A percentile compares a stretch with the other conserved stretches of the same genome.
These are phyloP conservation scores for Polychaeton citri DNA, from an alignment of 2,329 filamentous ascomycete species.

Conservation along the genomic window DNA sequence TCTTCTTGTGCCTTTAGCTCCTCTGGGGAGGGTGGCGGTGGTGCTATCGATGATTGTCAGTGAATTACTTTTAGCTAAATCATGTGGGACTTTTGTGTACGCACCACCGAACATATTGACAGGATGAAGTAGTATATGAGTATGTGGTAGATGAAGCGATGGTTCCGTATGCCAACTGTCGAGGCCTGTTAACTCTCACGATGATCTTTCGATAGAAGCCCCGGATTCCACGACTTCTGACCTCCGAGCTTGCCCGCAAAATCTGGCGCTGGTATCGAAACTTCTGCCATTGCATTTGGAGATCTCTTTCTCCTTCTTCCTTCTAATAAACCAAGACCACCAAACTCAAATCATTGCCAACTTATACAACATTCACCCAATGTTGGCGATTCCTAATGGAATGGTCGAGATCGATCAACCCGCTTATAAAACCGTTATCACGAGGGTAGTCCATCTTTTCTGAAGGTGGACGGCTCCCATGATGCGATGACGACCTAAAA, in stretches of 20 bases:
- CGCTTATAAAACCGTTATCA: constrained; percentile 1
- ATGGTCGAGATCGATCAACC: neutral
- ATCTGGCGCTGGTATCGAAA: too few species aligned
- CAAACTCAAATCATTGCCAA: neutral
- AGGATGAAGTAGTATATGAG: neutral
- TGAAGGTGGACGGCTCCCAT: neutral
- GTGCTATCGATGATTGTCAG: constrained; percentile 33
- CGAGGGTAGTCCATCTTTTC: neutral
- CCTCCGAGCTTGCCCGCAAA: neutral
- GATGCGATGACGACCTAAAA: constrained; percentile 1
- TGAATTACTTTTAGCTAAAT: neutral
- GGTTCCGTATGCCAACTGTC: too few species aligned
- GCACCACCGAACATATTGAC: constrained; percentile 1
- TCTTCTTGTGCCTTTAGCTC: constrained; percentile 57
- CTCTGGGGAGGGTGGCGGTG: constrained; percentile 55
- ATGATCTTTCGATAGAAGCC: too few species aligned
- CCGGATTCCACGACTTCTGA: neutral
- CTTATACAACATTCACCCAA: neutral
- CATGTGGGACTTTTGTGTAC: neutral
- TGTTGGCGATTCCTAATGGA: neutral
- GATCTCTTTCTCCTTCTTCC: neutral
- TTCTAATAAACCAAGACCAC: neutral
- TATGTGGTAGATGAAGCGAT: too few species aligned
- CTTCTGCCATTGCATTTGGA: too few species aligned
- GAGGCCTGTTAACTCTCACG: too few species aligned